These are phyloP conservation scores for Ophiobolus disseminans DNA, from an alignment of 2,329 filamentous ascomycete species.

Conservation along the genomic window DNA sequence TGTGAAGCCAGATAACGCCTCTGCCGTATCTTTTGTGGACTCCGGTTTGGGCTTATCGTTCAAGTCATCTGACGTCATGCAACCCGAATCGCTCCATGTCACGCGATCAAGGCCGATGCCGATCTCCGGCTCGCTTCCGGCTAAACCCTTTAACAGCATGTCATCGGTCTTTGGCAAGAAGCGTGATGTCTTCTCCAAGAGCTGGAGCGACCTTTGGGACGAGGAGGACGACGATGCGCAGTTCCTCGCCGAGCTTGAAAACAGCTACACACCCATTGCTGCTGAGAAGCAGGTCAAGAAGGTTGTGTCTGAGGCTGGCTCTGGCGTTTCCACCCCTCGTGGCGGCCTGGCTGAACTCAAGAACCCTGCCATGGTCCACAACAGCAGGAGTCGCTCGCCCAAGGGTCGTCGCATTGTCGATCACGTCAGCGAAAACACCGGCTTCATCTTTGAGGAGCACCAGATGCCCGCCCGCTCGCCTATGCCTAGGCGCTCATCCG, in stretches of 20 bases:
- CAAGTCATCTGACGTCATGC: slow-evolving; percentile 66
- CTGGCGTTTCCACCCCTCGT: slow-evolving; percentile 58
- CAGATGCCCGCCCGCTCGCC: slow-evolving; percentile 61
- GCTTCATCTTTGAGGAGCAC: slow-evolving; percentile 76
- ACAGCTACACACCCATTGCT: slow-evolving; percentile 58
- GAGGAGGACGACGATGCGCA: slow-evolving; percentile 83
- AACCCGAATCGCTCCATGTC: slow-evolving; percentile 55
- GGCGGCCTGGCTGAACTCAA: slow-evolving; percentile 62
- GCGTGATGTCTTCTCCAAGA: slow-evolving; percentile 86
- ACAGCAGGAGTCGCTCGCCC: slow-evolving; percentile 51
- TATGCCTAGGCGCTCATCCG: slow-evolving; percentile 68
- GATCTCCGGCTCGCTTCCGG: slow-evolving; percentile 79
- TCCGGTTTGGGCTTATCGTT: slow-evolving; percentile 83
- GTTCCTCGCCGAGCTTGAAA: slow-evolving; percentile 64
- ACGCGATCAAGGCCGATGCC: slow-evolving; percentile 74
- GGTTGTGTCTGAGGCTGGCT: slow-evolving; percentile 49
- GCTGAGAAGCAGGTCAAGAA: slow-evolving; percentile 47
- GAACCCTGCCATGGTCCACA: slow-evolving; percentile 61
- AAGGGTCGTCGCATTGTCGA: slow-evolving; percentile 59
- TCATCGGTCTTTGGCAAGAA: slow-evolving; percentile 80
- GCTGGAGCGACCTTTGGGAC: slow-evolving; percentile 98
- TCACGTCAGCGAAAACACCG: slow-evolving; percentile 70
- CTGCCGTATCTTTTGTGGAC: slow-evolving; percentile 82
- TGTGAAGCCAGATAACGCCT: slow-evolving; percentile 76
- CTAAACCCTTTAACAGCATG: slow-evolving; percentile 71